A percentile compares a stretch with the other conserved stretches of the same genome.
Conservation (phyloP, 306 rosid genomes). For the Gillenia trifoliata region DNA sequence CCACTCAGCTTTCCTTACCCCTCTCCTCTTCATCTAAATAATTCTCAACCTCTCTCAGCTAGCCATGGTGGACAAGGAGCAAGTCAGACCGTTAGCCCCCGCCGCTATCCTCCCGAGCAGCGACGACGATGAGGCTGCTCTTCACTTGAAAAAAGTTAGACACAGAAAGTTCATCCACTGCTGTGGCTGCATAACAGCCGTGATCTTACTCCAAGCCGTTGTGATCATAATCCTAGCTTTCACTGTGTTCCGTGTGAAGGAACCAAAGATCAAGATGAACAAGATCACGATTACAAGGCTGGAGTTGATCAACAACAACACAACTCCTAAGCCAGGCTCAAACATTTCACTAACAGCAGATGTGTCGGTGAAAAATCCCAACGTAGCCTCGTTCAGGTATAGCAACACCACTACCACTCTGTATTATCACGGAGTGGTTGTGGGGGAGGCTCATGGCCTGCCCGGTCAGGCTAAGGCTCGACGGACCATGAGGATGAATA, state of each 20-base stretch:
- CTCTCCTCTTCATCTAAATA: neutral
- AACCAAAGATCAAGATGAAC: slow-evolving; percentile 50
- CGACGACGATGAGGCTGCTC: slow-evolving; percentile 11
- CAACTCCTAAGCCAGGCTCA: slow-evolving; percentile 27
- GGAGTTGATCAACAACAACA: slow-evolving; percentile 27
- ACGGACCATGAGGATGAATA: slow-evolving; percentile 47
- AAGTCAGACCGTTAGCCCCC: slow-evolving; percentile 45
- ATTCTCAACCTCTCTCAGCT: neutral
- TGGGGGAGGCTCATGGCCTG: slow-evolving; percentile 54
- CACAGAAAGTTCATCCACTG: slow-evolving; percentile 30
- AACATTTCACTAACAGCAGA: slow-evolving; percentile 47
- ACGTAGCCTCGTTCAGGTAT: slow-evolving; percentile 49
- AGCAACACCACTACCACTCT: slow-evolving; percentile 53
- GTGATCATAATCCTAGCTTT: slow-evolving; percentile 31
- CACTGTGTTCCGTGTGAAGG: slow-evolving; percentile 48
- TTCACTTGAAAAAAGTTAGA: neutral
- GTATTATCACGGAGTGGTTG: slow-evolving; percentile 29
- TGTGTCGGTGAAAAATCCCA: slow-evolving; percentile 56
- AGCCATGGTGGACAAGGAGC: slow-evolving; percentile 43
- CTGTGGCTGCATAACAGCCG: slow-evolving; percentile 23
- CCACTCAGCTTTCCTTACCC: neutral
- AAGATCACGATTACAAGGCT: slow-evolving; percentile 29
- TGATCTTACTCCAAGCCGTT: slow-evolving; percentile 18
- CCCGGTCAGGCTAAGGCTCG: slow-evolving; percentile 46
- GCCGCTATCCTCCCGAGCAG: slow-evolving; percentile 8